phyloP scores from a whole-genome alignment of 495 filamentous ascomycete species.

The Articulospora tetracladia region DNA sequence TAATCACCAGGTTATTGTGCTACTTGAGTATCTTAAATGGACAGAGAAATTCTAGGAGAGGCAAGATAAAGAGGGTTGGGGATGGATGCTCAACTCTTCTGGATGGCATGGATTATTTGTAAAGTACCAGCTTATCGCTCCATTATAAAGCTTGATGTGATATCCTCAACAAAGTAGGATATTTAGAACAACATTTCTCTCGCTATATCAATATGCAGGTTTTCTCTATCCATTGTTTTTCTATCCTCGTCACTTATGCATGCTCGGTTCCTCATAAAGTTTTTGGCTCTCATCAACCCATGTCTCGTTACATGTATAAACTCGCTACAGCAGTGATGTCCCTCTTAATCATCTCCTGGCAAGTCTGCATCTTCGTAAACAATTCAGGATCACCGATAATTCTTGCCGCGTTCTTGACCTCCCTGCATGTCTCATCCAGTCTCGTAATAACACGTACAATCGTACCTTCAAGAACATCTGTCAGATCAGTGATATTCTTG shows the following conservation, averaged over 20 bases:
- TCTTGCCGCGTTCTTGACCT: slow-evolving; percentile 94
- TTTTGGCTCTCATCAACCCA: not conserved
- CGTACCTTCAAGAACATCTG: slow-evolving; percentile 93
- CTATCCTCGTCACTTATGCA: not conserved
- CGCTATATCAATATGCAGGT: too few relatives aligned
- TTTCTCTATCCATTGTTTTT: not conserved
- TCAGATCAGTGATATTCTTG: slow-evolving; percentile 94
- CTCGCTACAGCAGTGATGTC: slow-evolving; percentile 90
- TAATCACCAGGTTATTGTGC: too few relatives aligned
- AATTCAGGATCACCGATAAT: slow-evolving; percentile 94
- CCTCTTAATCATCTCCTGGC: slow-evolving; percentile 94
- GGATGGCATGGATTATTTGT: too few relatives aligned
- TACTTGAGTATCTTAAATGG: too few relatives aligned
- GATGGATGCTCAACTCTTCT: too few relatives aligned
- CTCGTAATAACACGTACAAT: slow-evolving; percentile 92
- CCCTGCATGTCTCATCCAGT: slow-evolving; percentile 91
- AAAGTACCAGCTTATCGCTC: too few relatives aligned
- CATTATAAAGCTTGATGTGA: too few relatives aligned
- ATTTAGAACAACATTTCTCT: too few relatives aligned
- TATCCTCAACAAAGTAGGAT: too few relatives aligned
- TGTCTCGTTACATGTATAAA: slow-evolving; percentile 61
- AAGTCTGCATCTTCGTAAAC: slow-evolving; percentile 92
- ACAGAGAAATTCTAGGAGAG: too few relatives aligned
- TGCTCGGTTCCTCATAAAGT: not conserved
- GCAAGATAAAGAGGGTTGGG: too few relatives aligned